Percentiles rank a stretch among this genome's conserved stretches.
Evolutionary conservation across 495 filamentous ascomycete species (phyloP).

Genomic region (Daldinia vernicosa): DNA sequence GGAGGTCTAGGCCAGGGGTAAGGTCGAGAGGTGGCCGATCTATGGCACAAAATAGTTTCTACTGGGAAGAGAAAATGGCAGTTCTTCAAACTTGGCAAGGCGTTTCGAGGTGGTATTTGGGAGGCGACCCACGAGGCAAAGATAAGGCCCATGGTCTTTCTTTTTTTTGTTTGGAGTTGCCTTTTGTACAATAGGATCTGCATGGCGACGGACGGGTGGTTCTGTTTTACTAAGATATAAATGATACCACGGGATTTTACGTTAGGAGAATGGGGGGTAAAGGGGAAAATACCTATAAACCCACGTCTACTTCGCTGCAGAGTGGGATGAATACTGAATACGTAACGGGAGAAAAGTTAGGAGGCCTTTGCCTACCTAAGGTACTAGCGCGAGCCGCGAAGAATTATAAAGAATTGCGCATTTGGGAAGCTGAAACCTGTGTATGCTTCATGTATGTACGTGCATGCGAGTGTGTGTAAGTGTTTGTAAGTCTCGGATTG

Average conservation of each 20-base stretch:
- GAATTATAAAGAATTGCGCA: not conserved
- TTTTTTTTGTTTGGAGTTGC: slow-evolving; percentile 22
- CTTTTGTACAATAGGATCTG: slow-evolving; percentile 43
- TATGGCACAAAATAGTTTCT: slow-evolving; percentile 18
- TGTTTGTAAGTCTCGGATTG: not conserved
- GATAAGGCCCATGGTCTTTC: slow-evolving; percentile 34
- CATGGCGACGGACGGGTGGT: slow-evolving; percentile 32
- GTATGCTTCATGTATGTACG: not conserved
- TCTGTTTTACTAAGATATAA: slow-evolving; percentile 28
- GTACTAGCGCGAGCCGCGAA: not conserved
- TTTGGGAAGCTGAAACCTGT: slow-evolving; percentile 2
- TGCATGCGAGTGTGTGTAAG: not conserved
- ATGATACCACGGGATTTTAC: slow-evolving; percentile 42
- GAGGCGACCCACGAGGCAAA: slow-evolving; percentile 36
- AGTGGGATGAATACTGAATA: slow-evolving; percentile 17
- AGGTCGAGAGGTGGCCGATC: slow-evolving; percentile 18
- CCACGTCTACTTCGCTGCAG: not conserved
- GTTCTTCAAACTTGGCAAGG: slow-evolving; percentile 36
- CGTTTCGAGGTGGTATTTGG: slow-evolving; percentile 43
- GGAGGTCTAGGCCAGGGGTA: slow-evolving; percentile 27
- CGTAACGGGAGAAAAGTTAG: not conserved
- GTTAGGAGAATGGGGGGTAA: slow-evolving; percentile 4
- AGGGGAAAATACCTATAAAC: slow-evolving; percentile 1
- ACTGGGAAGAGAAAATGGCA: slow-evolving; percentile 27
- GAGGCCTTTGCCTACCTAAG: not conserved